These are phyloP conservation scores for Medicago ruthenica DNA, from an alignment of 306 rosid genomes.

Conservation along the genomic window DNA sequence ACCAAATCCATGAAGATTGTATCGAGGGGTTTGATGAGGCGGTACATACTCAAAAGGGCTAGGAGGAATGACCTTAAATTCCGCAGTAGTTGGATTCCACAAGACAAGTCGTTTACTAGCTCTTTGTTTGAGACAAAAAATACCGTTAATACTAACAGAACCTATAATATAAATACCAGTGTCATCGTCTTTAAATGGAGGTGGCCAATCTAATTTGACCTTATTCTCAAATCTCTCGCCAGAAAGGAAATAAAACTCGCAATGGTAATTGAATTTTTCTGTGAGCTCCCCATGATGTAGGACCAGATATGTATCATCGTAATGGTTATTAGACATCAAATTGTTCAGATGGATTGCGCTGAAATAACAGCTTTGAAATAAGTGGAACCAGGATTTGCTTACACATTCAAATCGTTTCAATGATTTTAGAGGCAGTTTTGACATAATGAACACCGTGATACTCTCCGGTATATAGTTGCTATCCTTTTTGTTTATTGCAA, in stretches of 20 bases:
- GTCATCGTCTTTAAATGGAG: not conserved
- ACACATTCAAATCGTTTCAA: not conserved
- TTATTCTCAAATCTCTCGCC: too few species aligned
- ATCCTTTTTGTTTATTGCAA: not conserved
- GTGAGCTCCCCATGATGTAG: not conserved
- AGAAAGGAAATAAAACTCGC: not conserved
- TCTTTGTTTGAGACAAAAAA: not conserved
- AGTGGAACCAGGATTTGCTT: not conserved
- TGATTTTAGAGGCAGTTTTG: not conserved
- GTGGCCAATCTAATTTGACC: not conserved
- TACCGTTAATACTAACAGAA: not conserved
- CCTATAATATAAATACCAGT: not conserved
- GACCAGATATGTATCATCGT: not conserved
- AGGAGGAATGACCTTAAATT: not conserved
- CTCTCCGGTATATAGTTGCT: not conserved
- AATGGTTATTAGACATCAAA: not conserved
- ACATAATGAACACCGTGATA: not conserved
- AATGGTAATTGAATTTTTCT: not conserved
- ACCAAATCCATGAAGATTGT: not conserved
- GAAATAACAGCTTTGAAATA: not conserved
- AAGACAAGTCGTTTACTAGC: not conserved
- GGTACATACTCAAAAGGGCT: not conserved
- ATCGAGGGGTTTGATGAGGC: not conserved
- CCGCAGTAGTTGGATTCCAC: not conserved
- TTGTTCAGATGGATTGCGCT: not conserved